Percentiles rank a stretch among this genome's conserved stretches.
Conservation (phyloP, 768 basidiomycete species). For the Phaffia tasmanica region DNA sequence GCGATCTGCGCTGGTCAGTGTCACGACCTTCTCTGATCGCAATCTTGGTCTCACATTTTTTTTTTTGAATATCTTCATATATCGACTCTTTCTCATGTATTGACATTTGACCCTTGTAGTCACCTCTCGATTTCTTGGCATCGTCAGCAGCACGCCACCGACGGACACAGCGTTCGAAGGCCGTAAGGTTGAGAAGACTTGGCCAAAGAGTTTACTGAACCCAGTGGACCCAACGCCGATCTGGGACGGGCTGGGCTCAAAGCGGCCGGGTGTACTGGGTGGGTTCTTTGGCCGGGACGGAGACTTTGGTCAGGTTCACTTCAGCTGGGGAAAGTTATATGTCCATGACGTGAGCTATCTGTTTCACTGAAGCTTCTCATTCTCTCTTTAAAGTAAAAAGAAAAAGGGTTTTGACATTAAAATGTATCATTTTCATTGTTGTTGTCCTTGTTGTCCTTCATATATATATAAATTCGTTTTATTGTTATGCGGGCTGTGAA, state of each 20-base stretch:
- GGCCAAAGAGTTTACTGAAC: neutral
- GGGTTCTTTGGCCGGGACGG: neutral
- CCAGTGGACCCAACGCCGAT: neutral
- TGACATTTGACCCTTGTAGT: neutral
- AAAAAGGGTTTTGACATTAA: no score
- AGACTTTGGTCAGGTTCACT: constrained; percentile 13
- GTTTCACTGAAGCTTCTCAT: no score
- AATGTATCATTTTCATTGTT: no score
- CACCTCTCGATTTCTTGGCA: neutral
- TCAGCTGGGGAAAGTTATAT: constrained; percentile 2
- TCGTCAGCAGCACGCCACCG: neutral
- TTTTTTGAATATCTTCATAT: neutral
- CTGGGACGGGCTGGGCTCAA: constrained; percentile 4
- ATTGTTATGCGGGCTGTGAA: no score
- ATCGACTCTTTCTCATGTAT: neutral
- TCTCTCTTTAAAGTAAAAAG: no score
- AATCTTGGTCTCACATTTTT: no score
- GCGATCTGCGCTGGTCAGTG: constrained; percentile 5
- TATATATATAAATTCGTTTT: neutral
- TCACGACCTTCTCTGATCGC: no score
- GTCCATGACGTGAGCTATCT: constrained; percentile 1
- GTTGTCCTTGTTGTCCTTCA: no score
- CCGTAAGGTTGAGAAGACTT: no score
- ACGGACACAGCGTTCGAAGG: no score
- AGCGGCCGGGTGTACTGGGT: neutral